Evolutionary conservation across 2,329 filamentous ascomycete genomes (phyloP).

Genomic region (Fusarium circinatum): DNA sequence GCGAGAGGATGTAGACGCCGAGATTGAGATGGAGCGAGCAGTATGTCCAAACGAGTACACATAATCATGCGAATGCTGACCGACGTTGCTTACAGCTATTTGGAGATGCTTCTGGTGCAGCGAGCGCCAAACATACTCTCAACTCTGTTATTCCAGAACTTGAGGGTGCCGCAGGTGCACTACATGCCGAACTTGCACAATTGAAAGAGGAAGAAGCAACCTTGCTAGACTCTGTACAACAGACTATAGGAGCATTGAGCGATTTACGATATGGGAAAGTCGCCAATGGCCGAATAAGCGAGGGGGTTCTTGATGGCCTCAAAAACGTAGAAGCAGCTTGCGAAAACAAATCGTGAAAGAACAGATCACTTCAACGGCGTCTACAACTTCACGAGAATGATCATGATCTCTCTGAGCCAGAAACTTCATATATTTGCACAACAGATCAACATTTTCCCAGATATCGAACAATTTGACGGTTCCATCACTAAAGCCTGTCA

Average conservation of each 20-base stretch:
- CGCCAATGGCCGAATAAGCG: constrained; percentile 68
- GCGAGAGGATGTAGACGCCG: constrained; percentile 67
- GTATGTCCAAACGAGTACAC: constrained; percentile 50
- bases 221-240: constrained; percentile 69
- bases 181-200: constrained; percentile 74
- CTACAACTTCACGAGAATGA: constrained; percentile 24
- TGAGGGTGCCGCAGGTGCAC: constrained; percentile 69
- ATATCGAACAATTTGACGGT: constrained; percentile 15
- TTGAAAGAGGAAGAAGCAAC: constrained; percentile 72
- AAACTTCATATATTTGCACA: constrained; percentile 25
- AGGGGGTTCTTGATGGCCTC: constrained; percentile 76
- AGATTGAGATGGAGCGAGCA: constrained; percentile 70
- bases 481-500: constrained; percentile 13
- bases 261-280: constrained; percentile 85
- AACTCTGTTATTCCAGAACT: constrained; percentile 75
- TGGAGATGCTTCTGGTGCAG: constrained; percentile 57
- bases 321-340: constrained; percentile 66
- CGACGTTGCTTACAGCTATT: constrained; percentile 62
- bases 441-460: constrained; percentile 24
- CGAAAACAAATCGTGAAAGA: constrained; percentile 55
- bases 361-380: constrained; percentile 29
- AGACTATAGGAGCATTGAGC: constrained; percentile 78
- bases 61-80: background rate
- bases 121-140: constrained; percentile 67
- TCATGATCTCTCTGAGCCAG: constrained; percentile 20